phyloP scores from a whole-genome alignment of 2,329 filamentous ascomycete species.

The Diaporthe eres region DNA sequence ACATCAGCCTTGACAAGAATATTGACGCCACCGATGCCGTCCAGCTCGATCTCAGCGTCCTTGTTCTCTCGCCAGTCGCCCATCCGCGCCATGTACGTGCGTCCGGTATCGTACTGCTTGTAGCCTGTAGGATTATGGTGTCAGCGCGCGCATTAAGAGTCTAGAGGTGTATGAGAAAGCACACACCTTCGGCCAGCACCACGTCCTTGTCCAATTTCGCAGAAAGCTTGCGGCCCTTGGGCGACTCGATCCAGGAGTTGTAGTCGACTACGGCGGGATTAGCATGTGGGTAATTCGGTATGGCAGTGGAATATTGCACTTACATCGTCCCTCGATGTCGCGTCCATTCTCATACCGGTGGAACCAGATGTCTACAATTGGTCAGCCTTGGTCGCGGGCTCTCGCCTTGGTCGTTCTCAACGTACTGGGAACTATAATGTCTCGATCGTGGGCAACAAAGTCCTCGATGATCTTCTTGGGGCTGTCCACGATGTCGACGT shows the following conservation, averaged over 20 bases:
- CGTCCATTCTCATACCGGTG: constrained; percentile 85
- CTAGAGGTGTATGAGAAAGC: no score
- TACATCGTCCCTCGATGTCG: constrained; percentile 96
- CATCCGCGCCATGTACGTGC: constrained; percentile 90
- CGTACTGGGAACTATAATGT: constrained; percentile 95
- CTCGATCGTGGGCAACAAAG: constrained; percentile 92
- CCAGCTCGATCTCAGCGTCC: constrained; percentile 91
- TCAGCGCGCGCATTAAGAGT: constrained; percentile 38
- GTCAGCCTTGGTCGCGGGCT: constrained; percentile 46
- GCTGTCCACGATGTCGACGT: constrained; percentile 95
- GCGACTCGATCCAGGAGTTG: constrained; percentile 98
- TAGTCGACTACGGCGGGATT: constrained; percentile 81
- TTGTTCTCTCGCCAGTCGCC: constrained; percentile 95
- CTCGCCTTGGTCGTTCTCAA: constrained; percentile 43
- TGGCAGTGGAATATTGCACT: constrained; percentile 52
- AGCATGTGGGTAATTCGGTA: background rate
- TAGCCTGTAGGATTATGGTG: constrained; percentile 72
- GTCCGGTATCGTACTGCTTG: constrained; percentile 91
- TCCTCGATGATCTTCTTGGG: constrained; percentile 91
- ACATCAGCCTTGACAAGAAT: constrained; percentile 98
- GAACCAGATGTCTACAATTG: constrained; percentile 88
- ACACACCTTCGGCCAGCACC: constrained; percentile 88
- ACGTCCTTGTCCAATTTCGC: constrained; percentile 81
- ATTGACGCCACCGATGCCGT: constrained; percentile 97
- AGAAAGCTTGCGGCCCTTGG: constrained; percentile 84